These are phyloP conservation scores for Sclerotinia borealis DNA, from an alignment of 2,329 filamentous ascomycete genomes.

Conservation along the genomic window DNA sequence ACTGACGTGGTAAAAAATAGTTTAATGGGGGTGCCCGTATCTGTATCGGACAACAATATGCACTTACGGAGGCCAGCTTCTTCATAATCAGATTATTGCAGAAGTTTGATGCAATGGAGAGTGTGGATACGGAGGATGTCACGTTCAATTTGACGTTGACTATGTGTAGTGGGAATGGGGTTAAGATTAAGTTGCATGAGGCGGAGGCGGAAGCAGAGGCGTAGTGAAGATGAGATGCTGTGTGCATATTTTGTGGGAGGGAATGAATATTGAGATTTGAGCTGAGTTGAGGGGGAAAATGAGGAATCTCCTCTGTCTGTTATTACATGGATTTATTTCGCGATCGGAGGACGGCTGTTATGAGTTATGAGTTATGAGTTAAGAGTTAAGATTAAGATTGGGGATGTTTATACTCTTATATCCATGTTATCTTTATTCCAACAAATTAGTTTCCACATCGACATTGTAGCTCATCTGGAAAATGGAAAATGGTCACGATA, in stretches of 20 bases:
- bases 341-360: neutral
- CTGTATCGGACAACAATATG: conserved; percentile 36
- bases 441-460: neutral
- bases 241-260: neutral
- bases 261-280: neutral
- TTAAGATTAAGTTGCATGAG: conserved; percentile 28
- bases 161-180: conserved; percentile 31
- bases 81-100: conserved; percentile 33
- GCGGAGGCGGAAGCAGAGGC: neutral
- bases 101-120: conserved; percentile 19
- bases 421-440: neutral
- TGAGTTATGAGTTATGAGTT: too few relatives aligned
- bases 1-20: neutral
- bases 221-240: neutral
- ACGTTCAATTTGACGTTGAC: conserved; percentile 27
- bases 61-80: conserved; percentile 34
- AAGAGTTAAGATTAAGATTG: too few relatives aligned
- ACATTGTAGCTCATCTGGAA: neutral
- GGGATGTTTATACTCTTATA: neutral
- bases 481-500: too few relatives aligned
- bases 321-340: neutral
- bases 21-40: conserved; percentile 37
- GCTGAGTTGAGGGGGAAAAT: neutral
- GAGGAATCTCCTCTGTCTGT: too few relatives aligned
- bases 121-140: conserved; percentile 29